Percentiles rank a stretch among this genome's conserved stretches.
Conservation (phyloP, 2,329 filamentous ascomycete genomes). For the Cladosporium sphaerospermum region DNA sequence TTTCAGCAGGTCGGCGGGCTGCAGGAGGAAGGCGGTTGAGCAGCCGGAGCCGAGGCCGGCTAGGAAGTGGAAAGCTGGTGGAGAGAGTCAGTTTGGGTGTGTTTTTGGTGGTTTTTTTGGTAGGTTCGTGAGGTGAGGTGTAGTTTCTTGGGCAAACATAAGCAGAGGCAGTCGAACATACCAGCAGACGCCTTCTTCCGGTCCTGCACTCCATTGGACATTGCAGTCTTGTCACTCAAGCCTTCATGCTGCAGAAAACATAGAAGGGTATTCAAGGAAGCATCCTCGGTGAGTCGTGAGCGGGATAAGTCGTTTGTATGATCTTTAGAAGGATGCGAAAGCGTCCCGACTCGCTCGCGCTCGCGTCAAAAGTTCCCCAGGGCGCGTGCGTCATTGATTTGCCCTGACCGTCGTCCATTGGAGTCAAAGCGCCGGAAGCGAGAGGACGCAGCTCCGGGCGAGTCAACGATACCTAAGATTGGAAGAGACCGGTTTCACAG, state of each 20-base stretch:
- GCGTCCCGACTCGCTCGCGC: background rate
- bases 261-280: background rate
- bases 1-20: slow-evolving; percentile 93
- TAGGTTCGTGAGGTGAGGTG: background rate
- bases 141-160: background rate
- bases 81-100: background rate
- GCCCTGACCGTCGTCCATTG: too few species aligned
- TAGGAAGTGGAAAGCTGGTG: slow-evolving; percentile 71
- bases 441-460: background rate
- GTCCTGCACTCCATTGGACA: slow-evolving; percentile 47
- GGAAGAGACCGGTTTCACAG: too few species aligned
- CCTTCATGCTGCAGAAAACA: slow-evolving; percentile 8
- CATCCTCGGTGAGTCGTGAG: background rate
- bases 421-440: background rate
- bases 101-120: background rate
- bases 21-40: slow-evolving; percentile 80
- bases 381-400: background rate
- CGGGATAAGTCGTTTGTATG: background rate
- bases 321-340: background rate
- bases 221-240: slow-evolving; percentile 29
- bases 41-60: slow-evolving; percentile 85
- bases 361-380: slow-evolving; percentile 4
- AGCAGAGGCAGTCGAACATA: slow-evolving; percentile 20
- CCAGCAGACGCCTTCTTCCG: slow-evolving; percentile 44
- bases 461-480: background rate